These are phyloP conservation scores for Morella rubra DNA, from an alignment of 306 rosid genomes.

Conservation along the genomic window DNA sequence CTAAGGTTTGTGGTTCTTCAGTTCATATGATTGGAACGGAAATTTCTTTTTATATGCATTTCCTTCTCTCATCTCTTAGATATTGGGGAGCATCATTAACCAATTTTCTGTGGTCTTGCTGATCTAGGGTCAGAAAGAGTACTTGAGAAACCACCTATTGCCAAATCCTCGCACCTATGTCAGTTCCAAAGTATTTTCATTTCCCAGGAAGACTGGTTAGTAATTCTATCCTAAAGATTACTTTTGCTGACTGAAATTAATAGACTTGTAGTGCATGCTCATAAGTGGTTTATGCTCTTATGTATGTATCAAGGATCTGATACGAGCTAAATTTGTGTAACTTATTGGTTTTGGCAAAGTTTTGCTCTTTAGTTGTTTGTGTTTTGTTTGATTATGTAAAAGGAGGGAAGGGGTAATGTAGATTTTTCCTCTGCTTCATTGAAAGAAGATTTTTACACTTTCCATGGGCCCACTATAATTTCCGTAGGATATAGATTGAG, in stretches of 20 bases:
- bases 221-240: not conserved
- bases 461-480: not conserved
- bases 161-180: slow-evolving; percentile 56
- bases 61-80: not conserved
- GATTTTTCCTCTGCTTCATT: not conserved
- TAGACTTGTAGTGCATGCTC: not conserved
- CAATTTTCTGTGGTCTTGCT: not conserved
- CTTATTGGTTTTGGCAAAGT: not conserved
- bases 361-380: not conserved
- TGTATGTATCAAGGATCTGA: not conserved
- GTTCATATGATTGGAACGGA: not conserved
- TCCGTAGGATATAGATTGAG: not conserved
- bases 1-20: slow-evolving; percentile 41
- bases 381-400: not conserved
- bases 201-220: slow-evolving; percentile 51
- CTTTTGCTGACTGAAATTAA: not conserved
- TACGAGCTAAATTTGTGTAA: not conserved
- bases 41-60: not conserved
- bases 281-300: not conserved
- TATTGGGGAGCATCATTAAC: too few relatives aligned
- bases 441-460: not conserved
- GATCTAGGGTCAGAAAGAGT: slow-evolving; percentile 52
- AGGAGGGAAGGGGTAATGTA: not conserved
- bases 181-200: slow-evolving; percentile 37
- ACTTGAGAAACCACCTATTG: slow-evolving; percentile 48